These are phyloP conservation scores for Arthromyces matolae DNA, from an alignment of 768 basidiomycete genomes.

Conservation along the genomic window DNA sequence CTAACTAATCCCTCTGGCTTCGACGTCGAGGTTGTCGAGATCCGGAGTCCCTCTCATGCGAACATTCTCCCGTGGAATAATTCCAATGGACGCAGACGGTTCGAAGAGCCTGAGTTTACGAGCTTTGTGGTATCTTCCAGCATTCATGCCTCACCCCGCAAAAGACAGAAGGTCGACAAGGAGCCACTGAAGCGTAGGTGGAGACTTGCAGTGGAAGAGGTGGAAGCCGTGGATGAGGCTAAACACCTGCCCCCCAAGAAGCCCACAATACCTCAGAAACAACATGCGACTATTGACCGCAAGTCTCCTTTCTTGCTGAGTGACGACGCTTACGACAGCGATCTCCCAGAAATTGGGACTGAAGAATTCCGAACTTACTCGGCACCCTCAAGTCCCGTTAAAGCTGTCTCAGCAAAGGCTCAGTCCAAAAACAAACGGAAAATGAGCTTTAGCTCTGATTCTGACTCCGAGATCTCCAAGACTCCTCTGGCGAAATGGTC, in stretches of 20 bases:
- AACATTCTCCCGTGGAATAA: conserved; percentile 37
- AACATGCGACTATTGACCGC: neutral
- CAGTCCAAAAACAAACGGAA: conserved; percentile 26
- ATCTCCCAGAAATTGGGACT: conserved; percentile 37
- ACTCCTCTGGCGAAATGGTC: conserved; percentile 26
- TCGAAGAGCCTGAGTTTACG: conserved; percentile 37
- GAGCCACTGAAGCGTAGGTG: conserved; percentile 37
- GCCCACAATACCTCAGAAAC: neutral
- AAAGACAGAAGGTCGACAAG: conserved; percentile 38
- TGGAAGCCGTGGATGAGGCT: conserved; percentile 18
- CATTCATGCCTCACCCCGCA: conserved; percentile 36
- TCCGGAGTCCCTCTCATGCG: conserved; percentile 30
- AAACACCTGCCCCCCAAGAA: neutral
- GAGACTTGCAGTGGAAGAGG: conserved; percentile 43
- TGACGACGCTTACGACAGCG: conserved; percentile 37
- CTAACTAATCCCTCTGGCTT: conserved; percentile 15
- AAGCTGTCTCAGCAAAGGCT: neutral
- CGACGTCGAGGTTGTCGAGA: conserved; percentile 27
- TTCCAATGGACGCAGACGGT: conserved; percentile 36
- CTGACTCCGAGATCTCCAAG: conserved; percentile 11
- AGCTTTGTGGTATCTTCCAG: conserved; percentile 1
- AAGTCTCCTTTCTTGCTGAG: neutral
- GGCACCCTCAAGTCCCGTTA: conserved; percentile 12
- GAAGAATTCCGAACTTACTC: conserved; percentile 12
- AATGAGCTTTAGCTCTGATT: conserved; percentile 12